Base-by-base conservation (phyloP, 1,284 basidiomycete genomes). In the Fomitopsis schrenkii region DNA sequence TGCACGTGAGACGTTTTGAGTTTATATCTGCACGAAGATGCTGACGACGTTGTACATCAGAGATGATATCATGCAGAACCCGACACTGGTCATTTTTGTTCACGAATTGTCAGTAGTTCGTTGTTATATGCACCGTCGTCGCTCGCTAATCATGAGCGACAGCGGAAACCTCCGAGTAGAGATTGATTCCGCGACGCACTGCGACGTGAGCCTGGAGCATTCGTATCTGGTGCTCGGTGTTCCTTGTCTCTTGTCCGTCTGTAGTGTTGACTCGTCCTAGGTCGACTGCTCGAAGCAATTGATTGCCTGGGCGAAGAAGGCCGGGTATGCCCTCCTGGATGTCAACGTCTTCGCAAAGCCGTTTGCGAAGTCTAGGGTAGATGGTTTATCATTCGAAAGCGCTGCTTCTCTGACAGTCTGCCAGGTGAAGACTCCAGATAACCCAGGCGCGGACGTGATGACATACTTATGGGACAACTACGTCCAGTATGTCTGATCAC, bases 381-480 rank as follows among this genome's bases (percentile, higher is more conserved):
- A 36, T 48, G n/a, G 28, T 44, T 28, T 56, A 38, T 62, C 58
- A 12, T 58, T 36, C 58, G 17, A 3, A 33, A 55, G 26, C 44
- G 57, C 57, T 17, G 22, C n/a, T 40, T 14, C 46, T 38, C 17
- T 28, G 62, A 60, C 55, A 38, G n/a, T 57, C 40, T 52, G 55
- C 57, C 57, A 68, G 67, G 62, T 78, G 72, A 76, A 64, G 62
- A 65, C 69, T 72, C 55, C 72, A 76, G 78, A 79, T 52, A 80
- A 84, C 55, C 75, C 79, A 42, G 80, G 81, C 19, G 81, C 77
- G 46, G 84, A 91, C 35, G 76, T 95, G 26, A 74, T 96, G 62
- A 79, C 82, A 7, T 97, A 97, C 70, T 73, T 98, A 3, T 99
- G 97, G 97, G 96, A 98, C 75, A 97, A 98, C 72, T 94, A 95